Base-by-base conservation (phyloP, 192 early-diverging fungal genomes). In the Coemansia sp. region DNA sequence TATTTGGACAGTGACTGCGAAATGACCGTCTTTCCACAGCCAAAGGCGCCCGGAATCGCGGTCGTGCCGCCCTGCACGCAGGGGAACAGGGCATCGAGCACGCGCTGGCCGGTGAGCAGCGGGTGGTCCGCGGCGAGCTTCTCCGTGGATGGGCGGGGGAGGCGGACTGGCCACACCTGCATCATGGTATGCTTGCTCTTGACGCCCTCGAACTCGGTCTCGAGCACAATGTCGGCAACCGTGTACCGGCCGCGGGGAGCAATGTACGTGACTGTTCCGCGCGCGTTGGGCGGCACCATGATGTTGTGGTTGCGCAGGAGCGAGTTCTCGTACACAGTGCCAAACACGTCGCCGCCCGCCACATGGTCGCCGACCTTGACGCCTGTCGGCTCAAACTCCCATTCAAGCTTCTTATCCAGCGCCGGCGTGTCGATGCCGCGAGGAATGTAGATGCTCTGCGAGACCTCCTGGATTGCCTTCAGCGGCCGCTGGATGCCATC, bases 1-100 rank as follows among this genome's bases (percentile, higher is more conserved):
- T 96, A 99, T 74, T 99, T 99, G 46, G 97, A 97, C 58, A 99
- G 80, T 4, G 97, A 91, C 82, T 99, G 97, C 10, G 96, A 98
- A 84, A 99, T 99, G 51, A 99, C 97, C 46, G 97, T 99, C 84
- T 99, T 99, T 33, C 97, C 97, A 75, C 97, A 99, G 45, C 97
- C 97, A 66, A 99, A 99, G 55, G 97, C 97, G 51, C 97, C 97
- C 14, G 97, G 97, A 81, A 99, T 99, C 38, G 96, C 95, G 8
- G 96, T 98, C 24, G 97, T 99, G 54, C 97, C 97, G 65, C 97
- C 97, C 76, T 98, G 95, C 2, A 98, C 95, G 78, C 97, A 98
- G 5, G 97, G 97, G 85, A 99, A 99, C 32, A 99, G 87, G 25
- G 96, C 91, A 58, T 99, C 97, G 65, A 99, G 86, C 25, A 99